Conservation (phyloP, 176 grass and related monocot species). For the bread wheat (Triticum aestivum) region DNA sequence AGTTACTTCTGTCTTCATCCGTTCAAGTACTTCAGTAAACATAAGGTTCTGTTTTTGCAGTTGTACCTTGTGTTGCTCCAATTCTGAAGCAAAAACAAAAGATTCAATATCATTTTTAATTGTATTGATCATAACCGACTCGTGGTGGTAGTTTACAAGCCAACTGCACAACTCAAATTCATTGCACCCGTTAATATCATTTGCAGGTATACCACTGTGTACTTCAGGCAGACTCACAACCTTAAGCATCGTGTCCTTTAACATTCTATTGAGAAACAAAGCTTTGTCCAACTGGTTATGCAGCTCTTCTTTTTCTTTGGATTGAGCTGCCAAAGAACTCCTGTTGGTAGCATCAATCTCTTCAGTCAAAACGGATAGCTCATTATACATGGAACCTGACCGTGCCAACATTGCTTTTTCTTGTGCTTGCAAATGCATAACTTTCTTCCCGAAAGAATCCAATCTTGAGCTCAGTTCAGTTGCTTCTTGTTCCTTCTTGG, state of each 20-base stretch:
- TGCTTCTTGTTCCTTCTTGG: constrained; percentile 88
- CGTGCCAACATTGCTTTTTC: constrained; percentile 82
- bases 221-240: constrained; percentile 36
- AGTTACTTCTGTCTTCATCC: constrained; percentile 48
- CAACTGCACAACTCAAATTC: constrained; percentile 46
- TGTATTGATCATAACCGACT: constrained; percentile 36
- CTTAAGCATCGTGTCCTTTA: constrained; percentile 36
- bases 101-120: constrained; percentile 59
- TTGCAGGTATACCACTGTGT: neutral
- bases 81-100: constrained; percentile 49
- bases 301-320: constrained; percentile 64
- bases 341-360: constrained; percentile 72
- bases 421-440: constrained; percentile 72
- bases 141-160: constrained; percentile 38
- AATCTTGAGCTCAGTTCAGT: constrained; percentile 56
- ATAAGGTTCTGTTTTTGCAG: constrained; percentile 41
- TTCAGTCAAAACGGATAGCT: constrained; percentile 58
- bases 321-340: constrained; percentile 45
- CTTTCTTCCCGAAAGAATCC: constrained; percentile 69
- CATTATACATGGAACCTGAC: constrained; percentile 71
- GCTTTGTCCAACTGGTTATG: constrained; percentile 43
- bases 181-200: constrained; percentile 18
- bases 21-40: constrained; percentile 48
- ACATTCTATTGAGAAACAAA: constrained; percentile 35
- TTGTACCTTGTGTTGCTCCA: constrained; percentile 34